These are phyloP conservation scores for Sporothrix humicola DNA, from an alignment of 2,329 filamentous ascomycete species.

Conservation along the genomic window DNA sequence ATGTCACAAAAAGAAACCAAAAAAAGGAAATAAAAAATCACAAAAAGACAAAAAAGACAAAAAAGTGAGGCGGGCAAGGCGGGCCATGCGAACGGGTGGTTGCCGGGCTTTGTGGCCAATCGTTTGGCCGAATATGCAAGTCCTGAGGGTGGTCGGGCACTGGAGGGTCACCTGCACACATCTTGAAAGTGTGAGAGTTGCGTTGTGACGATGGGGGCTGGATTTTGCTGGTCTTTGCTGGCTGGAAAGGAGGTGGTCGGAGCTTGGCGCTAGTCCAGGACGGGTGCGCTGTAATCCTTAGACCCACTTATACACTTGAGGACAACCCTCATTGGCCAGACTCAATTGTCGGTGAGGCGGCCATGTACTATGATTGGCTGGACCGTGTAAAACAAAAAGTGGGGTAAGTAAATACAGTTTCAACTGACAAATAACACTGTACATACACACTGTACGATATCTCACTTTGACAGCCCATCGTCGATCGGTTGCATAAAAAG, in stretches of 20 bases:
- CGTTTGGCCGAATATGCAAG: background rate
- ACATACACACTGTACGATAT: constrained; percentile 12
- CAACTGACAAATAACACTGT: background rate
- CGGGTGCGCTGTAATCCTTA: background rate
- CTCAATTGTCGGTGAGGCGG: constrained; percentile 20
- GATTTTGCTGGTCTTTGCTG: background rate
- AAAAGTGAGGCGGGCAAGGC: constrained; percentile 25
- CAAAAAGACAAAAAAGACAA: constrained; percentile 2
- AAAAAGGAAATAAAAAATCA: background rate
- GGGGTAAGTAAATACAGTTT: background rate
- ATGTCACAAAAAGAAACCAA: constrained; percentile 11
- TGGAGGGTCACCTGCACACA: constrained; percentile 16
- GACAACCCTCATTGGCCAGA: background rate
- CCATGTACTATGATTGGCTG: constrained; percentile 14
- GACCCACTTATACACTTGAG: background rate
- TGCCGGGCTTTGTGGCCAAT: constrained; percentile 11
- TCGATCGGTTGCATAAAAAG: constrained; percentile 9
- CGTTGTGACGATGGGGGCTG: background rate
- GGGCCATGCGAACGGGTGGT: constrained; percentile 15
- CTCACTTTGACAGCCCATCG: background rate
- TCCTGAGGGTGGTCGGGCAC: background rate
- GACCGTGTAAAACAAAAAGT: constrained; percentile 16
- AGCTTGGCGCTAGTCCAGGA: constrained; percentile 21
- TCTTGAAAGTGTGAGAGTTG: background rate
- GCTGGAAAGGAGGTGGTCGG: constrained; percentile 18